Percentiles rank a stretch among this genome's conserved stretches.
Conservation (phyloP, 805 yeast species). For the Nakazawaea sp. region DNA sequence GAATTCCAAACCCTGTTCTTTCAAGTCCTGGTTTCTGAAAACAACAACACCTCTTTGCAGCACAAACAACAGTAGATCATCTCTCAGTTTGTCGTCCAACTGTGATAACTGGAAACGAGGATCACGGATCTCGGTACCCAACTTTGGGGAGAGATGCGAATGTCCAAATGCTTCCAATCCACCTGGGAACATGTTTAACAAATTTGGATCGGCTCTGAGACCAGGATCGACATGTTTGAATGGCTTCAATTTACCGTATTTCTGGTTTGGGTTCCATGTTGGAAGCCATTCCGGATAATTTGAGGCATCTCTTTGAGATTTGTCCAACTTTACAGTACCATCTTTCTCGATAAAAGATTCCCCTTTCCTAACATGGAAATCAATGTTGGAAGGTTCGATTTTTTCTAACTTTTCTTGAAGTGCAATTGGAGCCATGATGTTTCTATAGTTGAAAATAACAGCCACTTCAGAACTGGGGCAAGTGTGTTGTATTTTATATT, state of each 20-base stretch:
- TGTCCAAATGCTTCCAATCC: constrained; percentile 16
- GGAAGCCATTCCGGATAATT: constrained; percentile 55
- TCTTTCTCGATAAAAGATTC: constrained; percentile 41
- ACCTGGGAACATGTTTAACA: constrained; percentile 38
- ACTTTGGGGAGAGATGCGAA: constrained; percentile 53
- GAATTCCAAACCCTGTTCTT: constrained; percentile 42
- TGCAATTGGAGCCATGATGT: constrained; percentile 11
- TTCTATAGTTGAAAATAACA: neutral
- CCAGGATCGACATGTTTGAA: constrained; percentile 61
- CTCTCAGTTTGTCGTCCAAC: constrained; percentile 47
- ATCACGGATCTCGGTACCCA: constrained; percentile 53
- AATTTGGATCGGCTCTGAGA: constrained; percentile 52
- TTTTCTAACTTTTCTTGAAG: constrained; percentile 22
- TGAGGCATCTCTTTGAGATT: constrained; percentile 27
- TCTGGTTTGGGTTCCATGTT: constrained; percentile 58
- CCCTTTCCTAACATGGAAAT: constrained; percentile 43
- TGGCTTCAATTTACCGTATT: constrained; percentile 42
- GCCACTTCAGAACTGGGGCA: neutral
- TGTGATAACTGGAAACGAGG: constrained; percentile 50
- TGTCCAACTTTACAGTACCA: constrained; percentile 40
- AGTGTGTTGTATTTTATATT: neutral
- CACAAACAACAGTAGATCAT: constrained; percentile 61
- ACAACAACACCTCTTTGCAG: constrained; percentile 68
- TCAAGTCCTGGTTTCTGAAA: constrained; percentile 62
- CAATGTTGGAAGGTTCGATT: constrained; percentile 15